Conservation (phyloP, 441 rosid genomes). For the Cnidoscolus chayamansa region DNA sequence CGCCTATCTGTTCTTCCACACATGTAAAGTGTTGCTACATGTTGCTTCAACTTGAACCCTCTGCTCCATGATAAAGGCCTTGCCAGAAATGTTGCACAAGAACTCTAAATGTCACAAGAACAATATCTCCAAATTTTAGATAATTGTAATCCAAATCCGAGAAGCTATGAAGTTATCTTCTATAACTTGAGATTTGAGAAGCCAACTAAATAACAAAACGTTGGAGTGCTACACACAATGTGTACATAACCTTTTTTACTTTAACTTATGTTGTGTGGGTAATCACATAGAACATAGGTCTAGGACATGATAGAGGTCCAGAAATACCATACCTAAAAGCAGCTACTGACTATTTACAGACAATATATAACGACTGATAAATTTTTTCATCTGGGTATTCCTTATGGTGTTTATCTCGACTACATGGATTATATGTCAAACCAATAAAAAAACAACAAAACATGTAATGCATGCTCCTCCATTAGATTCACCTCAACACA, state of each 20-base stretch:
- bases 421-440: not conserved
- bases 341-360: not conserved
- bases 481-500: not conserved
- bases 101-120: slow-evolving; percentile 48
- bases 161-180: not conserved
- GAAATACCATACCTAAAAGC: not conserved
- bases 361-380: not conserved
- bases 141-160: slow-evolving; percentile 6
- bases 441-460: not conserved
- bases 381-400: not conserved
- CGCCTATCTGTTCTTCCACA: slow-evolving; percentile 49
- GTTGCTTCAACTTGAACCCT: slow-evolving; percentile 45
- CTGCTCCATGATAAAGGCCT: slow-evolving; percentile 58
- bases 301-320: not conserved
- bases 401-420: not conserved
- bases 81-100: slow-evolving; percentile 47
- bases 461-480: not conserved
- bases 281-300: not conserved
- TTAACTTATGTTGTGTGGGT: not conserved
- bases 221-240: not conserved
- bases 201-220: not conserved
- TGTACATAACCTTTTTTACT: not conserved
- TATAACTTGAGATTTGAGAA: not conserved
- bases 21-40: slow-evolving; percentile 38
- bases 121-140: slow-evolving; percentile 10